Evolutionary conservation across 2,329 filamentous ascomycete species (phyloP), one percentile per base, ranked within the genome.

Genomic region (Thielaviopsis punctulata): DNA sequence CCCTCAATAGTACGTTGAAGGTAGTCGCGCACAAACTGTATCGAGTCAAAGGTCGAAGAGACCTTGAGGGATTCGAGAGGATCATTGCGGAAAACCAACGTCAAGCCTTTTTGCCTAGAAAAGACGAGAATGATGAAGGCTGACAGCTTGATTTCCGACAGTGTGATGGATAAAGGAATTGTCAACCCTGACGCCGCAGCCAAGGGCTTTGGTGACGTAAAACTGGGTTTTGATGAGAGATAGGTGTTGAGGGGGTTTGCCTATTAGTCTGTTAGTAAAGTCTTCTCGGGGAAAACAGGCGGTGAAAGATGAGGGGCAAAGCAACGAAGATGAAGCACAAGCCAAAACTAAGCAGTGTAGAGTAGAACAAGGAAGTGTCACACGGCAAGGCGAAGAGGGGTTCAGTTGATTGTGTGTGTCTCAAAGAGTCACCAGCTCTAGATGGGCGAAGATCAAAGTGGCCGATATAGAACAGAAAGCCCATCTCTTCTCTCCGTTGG

Each of bases 51-150:
- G 45, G 92, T 98, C 59, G 90, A 96, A 1, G 90, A 96, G 58
- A 98, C 92, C 70, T 95, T 96, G 62, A 98, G 80, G 4, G 90
- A 95, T 65, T 98, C 92, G 56, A 98, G 79, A 4, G 92, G 92
- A 64, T 98, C 92, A 75, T 98, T 96, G 60, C 92, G 83, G 65
- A 98, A 98, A 45, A 98, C 92, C 47, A 98, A 75, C 1, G 92
- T 98, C 53, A 98, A 76, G 19, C 92, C 92, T 64, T 98, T 98
- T 68, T 95, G 88, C 64, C 88, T 90, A 2, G 90, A 96, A 65
- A 98, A 98, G 56, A 98, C 92, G 48, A 98, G 68, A 54, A 98
- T 95, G 59, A 98, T 93, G 65, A 98, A 96, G 10, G 90, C 92
- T 3, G 89, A 95, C 49, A 98, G 72, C 62, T 93, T 87, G 63